phyloP scores from a whole-genome alignment of 2,329 filamentous ascomycete genomes.

The Immersiporthe knoxdaviesiana region DNA sequence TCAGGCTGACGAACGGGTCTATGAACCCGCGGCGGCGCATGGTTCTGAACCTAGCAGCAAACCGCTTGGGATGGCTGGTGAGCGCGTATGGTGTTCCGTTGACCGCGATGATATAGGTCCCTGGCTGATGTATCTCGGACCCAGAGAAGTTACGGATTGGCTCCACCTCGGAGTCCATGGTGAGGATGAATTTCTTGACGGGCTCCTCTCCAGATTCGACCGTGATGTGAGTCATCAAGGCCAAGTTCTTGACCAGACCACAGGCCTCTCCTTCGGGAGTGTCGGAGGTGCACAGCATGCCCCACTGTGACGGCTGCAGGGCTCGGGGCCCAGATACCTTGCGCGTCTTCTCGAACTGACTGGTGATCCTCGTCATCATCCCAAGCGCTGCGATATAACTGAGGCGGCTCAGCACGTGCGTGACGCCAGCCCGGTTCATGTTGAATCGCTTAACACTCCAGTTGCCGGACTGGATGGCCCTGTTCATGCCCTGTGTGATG shows the following conservation, averaged over 20 bases:
- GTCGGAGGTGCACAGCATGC: conserved; percentile 96
- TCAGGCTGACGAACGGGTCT: conserved; percentile 95
- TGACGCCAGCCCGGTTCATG: conserved; percentile 97
- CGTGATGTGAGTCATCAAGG: conserved; percentile 98
- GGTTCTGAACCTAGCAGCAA: conserved; percentile 81
- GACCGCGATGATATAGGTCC: conserved; percentile 87
- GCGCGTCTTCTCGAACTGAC: conserved; percentile 97
- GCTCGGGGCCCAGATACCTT: conserved; percentile 96
- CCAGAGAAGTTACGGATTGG: conserved; percentile 73
- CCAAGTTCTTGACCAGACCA: conserved; percentile 96
- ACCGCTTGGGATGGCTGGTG: conserved; percentile 83
- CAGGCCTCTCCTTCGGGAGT: conserved; percentile 98
- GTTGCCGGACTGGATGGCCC: conserved; percentile 95
- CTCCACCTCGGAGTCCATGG: conserved; percentile 82
- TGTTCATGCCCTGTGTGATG: conserved; percentile 91
- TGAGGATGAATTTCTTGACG: conserved; percentile 83
- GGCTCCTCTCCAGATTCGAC: conserved; percentile 94
- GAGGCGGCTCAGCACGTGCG: conserved; percentile 90
- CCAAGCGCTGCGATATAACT: conserved; percentile 96
- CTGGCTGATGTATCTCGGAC: conserved; percentile 81
- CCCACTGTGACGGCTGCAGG: conserved; percentile 95
- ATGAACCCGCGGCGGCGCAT: conserved; percentile 88
- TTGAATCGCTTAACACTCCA: conserved; percentile 98
- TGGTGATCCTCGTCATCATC: conserved; percentile 99
- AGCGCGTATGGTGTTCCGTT: conserved; percentile 94